Base-by-base conservation (phyloP, 2,329 filamentous ascomycete species). In the Fonsecaea monophora region DNA sequence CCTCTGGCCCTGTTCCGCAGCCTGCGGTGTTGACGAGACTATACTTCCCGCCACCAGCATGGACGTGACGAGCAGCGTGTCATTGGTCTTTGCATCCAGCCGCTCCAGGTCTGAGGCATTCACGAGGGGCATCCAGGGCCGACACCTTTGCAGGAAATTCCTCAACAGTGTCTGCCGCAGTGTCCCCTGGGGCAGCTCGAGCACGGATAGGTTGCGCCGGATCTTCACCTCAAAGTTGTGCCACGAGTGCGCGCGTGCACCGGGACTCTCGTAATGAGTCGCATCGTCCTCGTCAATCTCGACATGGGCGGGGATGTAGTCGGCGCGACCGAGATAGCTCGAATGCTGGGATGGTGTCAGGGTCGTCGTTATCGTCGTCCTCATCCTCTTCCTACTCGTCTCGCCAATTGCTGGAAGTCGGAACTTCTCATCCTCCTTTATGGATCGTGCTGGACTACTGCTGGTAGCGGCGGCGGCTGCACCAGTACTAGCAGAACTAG, bases 111-210 rank as follows among this genome's bases (percentile, higher is more conserved):
- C 76, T 42, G 70, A 70, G 15, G 74, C 67, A n/a, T 75, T 74
- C 8, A 77, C 71, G 18, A 77, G 74, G 0, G 75, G 75, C 75
- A 76, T 77, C 75, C 75, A 77, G 2, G 75, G 75, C 5, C 73
- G 71, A 56, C 75, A 76, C 42, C 72, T 66, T 45, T 75, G 73
- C 72, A 77, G 74, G 61, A 77, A 77, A 2, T 71, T 75, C 53
- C 75, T 72, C 42, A 77, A 73, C 25, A 77, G 60, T 3, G 74
- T 75, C 48, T 76, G 72, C 18, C 73, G 69, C 7, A 75, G 69
- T 12, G 74, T 69, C 18, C 75, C 70, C 12, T 72, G 73, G 4
- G 75, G 74, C 9, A 75, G 67, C 13, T 76, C 74, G 45, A 75
- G 73, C 18, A 74, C 45, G 9, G 71, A 70, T 3, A 76, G 68